Base-by-base conservation (phyloP, 495 filamentous ascomycete species). In the Xylaria telfairii region DNA sequence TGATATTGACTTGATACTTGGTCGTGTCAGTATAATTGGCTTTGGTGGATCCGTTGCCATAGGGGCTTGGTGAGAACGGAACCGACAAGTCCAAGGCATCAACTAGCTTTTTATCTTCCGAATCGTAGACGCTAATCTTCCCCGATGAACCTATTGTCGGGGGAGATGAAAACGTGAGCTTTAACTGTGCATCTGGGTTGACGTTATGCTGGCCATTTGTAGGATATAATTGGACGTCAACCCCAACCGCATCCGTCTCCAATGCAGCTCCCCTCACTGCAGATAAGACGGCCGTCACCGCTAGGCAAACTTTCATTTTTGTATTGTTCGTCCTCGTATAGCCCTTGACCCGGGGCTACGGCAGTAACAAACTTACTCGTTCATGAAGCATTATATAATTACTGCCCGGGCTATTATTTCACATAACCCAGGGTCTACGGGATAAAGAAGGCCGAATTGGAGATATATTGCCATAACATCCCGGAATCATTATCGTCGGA, bases 1-100 rank as follows among this genome's bases (percentile, higher is more conserved):
- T 71, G 53, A 73, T 71, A 32, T 73, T 73, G 26, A 68, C 71
- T 66, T 73, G 71, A 61, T 73, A 73, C 39, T 69, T 70, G 21
- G 68, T 73, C 9, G 61, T 65, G 63, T 73, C 71, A 12, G 62
- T 64, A 54, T 67, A 73, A 42, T 73, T 73, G 51, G 71, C 71
- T n/a, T 66, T 73, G 49, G 71, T 73, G 28, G 71, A 73, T 3
- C 71, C 71, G 46, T 73, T 73, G 26, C 71, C 71, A 46, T 54
- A 73, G 19, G 71, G 71, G 26, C 71, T 73, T 15, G 71, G 71
- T n/a, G 71, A 73, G 46, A 73, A 70, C 2, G 71, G 71, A 15
- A 73, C 39, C 1, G 71, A 66, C 51, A 73, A 49, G 63, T 73
- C 62, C 17, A 73, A 37, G 21, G 61, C n/a, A 49, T 73, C 71